Base-by-base conservation (phyloP, 2,329 filamentous ascomycete species). In the Arthrobotrys pseudoclavata region DNA sequence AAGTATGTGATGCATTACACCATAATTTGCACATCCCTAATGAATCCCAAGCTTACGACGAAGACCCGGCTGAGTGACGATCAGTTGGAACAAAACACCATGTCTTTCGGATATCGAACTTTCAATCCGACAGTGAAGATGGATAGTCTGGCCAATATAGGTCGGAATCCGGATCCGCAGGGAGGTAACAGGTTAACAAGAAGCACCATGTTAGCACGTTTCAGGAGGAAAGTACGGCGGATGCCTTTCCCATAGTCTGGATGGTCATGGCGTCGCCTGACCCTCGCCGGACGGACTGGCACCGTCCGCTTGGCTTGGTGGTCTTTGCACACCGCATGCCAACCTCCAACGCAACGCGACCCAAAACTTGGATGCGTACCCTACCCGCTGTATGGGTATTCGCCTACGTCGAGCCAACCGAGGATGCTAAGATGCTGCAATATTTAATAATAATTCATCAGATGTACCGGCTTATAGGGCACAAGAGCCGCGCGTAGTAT, bases 151-250 rank as follows among this genome's bases (percentile, higher is more conserved):
- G 71, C 34, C 12, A 63, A 66, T 50, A 48, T 63, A 55, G 47
- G 34, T 70, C 72, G 72, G 72, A 67, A 76, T 69, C 72, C 26
- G 52, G 72, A 76, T 70, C 72, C 72, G 72, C 29, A 52, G 24
- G 24, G 22, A 50, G 48, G 71, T 64, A 55, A 50, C 53, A 69
- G n/a, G 26, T 69, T 76, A 42, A 70, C 34, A 20, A 76, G 47
- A 50, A 29, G 20, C 20, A 64, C 13, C 20, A 26, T 31, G 15
- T 48, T 69, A 70, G 66, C 29, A 61, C 29, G 72, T 76, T 76
- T 76, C 72, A 70, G 61, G 61, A 55, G 42, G 5, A 57, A 52
- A 29, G 50, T 60, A 50, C 61, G 13, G 31, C 48, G 57, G 64
- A 47, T 66, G 45, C 37, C 48, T 42, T 63, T 61, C 52, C 69